phyloP scores from a whole-genome alignment of 2,329 filamentous ascomycete genomes.

The Monosporascus sp. region DNA sequence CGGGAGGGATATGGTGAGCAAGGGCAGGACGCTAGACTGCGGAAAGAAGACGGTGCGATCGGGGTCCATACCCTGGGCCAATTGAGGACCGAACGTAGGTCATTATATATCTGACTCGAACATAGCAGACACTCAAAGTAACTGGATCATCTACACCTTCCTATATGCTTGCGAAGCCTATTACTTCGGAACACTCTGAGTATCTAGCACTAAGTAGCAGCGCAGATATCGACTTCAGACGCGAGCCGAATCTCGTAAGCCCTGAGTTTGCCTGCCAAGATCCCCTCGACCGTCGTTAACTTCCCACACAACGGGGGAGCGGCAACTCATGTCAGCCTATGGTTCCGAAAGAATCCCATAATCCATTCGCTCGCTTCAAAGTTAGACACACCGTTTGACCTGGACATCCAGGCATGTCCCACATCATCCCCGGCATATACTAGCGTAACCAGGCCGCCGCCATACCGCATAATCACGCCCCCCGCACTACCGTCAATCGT shows the following conservation, averaged over 20 bases:
- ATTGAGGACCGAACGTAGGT: background rate
- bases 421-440: slow-evolving; percentile 8
- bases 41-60: background rate
- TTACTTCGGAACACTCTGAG: too few species aligned
- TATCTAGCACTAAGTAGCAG: too few species aligned
- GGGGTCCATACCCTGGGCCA: background rate
- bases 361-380: slow-evolving; percentile 2
- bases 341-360: background rate
- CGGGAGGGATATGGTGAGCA: background rate
- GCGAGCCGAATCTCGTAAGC: too few species aligned
- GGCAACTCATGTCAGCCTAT: background rate
- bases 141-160: too few species aligned
- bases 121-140: too few species aligned
- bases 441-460: slow-evolving; percentile 3
- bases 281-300: too few species aligned
- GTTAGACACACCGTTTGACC: background rate
- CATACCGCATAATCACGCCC: slow-evolving; percentile 1
- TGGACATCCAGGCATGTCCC: background rate
- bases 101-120: too few species aligned
- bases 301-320: too few species aligned
- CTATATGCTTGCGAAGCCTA: too few species aligned
- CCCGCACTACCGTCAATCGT: background rate
- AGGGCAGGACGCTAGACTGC: background rate
- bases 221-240: too few species aligned
- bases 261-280: too few species aligned